Percentiles rank a stretch among this genome's conserved stretches.
Evolutionary conservation across 805 yeast genomes (phyloP).

Genomic region (Kazachstania viticola): DNA sequence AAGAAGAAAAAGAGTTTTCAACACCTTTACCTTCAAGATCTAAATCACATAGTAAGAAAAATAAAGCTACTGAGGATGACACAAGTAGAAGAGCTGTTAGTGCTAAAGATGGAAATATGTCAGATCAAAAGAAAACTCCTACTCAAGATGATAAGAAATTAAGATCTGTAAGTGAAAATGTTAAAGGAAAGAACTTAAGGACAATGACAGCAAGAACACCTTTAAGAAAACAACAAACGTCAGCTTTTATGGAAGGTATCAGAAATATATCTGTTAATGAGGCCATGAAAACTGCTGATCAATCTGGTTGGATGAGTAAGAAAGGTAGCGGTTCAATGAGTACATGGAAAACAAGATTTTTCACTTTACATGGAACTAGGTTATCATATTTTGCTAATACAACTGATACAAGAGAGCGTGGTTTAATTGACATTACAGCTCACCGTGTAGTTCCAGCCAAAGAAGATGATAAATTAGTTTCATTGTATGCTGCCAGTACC

Average conservation of each 20-base stretch:
- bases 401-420: constrained; percentile 76
- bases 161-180: constrained; percentile 39
- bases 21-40: constrained; percentile 5
- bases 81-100: constrained; percentile 41
- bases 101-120: constrained; percentile 30
- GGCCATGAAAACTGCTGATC: constrained; percentile 63
- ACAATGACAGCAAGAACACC: constrained; percentile 41
- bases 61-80: constrained; percentile 7
- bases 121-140: constrained; percentile 5
- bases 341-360: constrained; percentile 82
- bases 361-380: constrained; percentile 85
- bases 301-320: constrained; percentile 94
- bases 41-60: constrained; percentile 2
- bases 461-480: constrained; percentile 76
- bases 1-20: constrained; percentile 3
- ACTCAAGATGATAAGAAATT: constrained; percentile 21
- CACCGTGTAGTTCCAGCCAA: constrained; percentile 79
- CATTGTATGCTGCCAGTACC: constrained; percentile 83
- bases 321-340: constrained; percentile 75
- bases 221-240: constrained; percentile 47
- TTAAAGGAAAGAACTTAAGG: constrained; percentile 40
- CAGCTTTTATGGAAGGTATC: constrained; percentile 84
- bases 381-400: constrained; percentile 74
- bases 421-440: constrained; percentile 89
- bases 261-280: constrained; percentile 62